phyloP scores from a whole-genome alignment of 768 basidiomycete genomes.

The Kwoniella shandongensis region DNA sequence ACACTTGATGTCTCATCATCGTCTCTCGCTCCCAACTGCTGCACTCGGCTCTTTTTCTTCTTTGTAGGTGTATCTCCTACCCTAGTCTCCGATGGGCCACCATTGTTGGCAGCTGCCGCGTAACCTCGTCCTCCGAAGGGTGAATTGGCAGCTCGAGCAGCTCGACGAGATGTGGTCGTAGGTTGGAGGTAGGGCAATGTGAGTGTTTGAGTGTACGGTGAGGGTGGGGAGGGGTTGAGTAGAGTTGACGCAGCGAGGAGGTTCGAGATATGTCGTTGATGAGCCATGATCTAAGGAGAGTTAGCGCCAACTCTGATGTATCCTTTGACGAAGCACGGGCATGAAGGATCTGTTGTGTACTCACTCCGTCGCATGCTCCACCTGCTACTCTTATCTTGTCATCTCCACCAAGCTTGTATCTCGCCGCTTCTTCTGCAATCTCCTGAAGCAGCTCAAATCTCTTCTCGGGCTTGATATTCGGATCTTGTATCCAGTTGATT shows the following conservation, averaged over 20 bases:
- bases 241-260: constrained; percentile 51
- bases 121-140: constrained; percentile 36
- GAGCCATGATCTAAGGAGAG: constrained; percentile 46
- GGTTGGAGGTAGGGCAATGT: constrained; percentile 29
- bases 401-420: constrained; percentile 90
- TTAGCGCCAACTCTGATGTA: not conserved
- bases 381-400: constrained; percentile 97
- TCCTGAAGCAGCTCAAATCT: constrained; percentile 83
- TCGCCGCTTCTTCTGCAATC: constrained; percentile 87
- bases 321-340: not conserved
- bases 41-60: constrained; percentile 45
- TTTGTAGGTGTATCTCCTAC: constrained; percentile 46
- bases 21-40: constrained; percentile 35
- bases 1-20: constrained; percentile 43
- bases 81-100: constrained; percentile 10
- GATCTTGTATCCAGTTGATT: constrained; percentile 69
- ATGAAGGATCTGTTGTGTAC: constrained; percentile 43
- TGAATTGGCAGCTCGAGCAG: constrained; percentile 40
- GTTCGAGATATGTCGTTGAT: constrained; percentile 51
- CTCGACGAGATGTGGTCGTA: constrained; percentile 25
- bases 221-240: constrained; percentile 40
- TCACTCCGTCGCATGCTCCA: constrained; percentile 83
- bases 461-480: constrained; percentile 55
- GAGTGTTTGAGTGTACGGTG: constrained; percentile 43
- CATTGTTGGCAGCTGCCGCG: constrained; percentile 13